Conservation (phyloP, 345 rosid species). For the Syzygium grande region DNA sequence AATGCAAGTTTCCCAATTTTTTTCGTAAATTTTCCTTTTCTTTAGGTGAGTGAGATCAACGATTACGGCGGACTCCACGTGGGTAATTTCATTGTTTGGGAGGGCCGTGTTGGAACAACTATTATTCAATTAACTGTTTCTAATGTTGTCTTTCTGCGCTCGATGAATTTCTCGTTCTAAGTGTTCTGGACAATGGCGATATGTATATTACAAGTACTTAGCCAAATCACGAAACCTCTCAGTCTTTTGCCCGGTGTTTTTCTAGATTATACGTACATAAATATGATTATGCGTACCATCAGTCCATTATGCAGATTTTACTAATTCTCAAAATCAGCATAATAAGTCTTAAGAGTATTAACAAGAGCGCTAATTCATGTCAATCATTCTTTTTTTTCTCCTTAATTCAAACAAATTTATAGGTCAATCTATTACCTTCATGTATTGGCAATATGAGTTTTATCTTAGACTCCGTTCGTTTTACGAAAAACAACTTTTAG, state of each 20-base stretch:
- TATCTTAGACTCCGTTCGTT: neutral
- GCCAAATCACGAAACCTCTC: neutral
- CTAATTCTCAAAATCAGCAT: too few relatives aligned
- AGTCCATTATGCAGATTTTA: too few relatives aligned
- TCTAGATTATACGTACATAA: neutral
- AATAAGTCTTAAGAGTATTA: neutral
- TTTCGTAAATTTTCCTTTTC: too few relatives aligned
- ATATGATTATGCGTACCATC: neutral
- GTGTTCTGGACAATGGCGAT: neutral
- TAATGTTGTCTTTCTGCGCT: neutral
- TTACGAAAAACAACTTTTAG: too few relatives aligned
- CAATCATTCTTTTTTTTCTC: neutral
- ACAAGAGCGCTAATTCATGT: neutral
- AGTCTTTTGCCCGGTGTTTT: neutral
- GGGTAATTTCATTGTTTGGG: too few relatives aligned
- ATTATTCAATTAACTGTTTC: too few relatives aligned
- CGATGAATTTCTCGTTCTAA: neutral
- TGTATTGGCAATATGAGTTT: neutral
- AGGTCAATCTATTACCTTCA: neutral
- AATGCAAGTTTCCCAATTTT: neutral
- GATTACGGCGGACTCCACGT: too few relatives aligned
- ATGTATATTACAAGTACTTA: neutral
- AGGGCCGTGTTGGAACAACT: too few relatives aligned
- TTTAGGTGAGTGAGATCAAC: too few relatives aligned
- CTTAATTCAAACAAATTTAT: neutral